Evolutionary conservation across 106 monocot species (phyloP).

Genomic region (Dendrobium chrysotoxum): DNA sequence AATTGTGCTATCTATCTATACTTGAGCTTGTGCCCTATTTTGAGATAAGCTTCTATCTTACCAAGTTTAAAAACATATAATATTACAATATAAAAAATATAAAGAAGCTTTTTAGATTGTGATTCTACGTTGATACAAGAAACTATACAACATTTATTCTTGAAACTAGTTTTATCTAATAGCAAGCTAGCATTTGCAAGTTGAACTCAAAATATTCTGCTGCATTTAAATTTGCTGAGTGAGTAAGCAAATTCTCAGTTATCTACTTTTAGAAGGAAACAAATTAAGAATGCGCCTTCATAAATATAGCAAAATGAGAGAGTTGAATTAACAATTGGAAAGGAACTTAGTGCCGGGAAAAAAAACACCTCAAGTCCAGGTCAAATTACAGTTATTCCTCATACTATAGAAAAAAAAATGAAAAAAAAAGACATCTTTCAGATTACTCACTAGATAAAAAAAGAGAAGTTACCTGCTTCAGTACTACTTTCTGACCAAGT

Average conservation of each 20-base stretch:
- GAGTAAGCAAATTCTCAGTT: not conserved
- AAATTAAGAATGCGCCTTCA: not conserved
- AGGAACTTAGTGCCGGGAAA: not conserved
- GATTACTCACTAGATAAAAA: not conserved
- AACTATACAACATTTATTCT: not conserved
- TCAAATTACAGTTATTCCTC: not conserved
- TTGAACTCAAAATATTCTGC: not conserved
- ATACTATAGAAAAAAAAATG: not conserved
- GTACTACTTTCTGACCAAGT: conserved; percentile 46
- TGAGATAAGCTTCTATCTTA: not conserved
- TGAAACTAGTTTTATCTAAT: not conserved
- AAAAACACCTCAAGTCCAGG: not conserved
- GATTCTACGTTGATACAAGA: too few species aligned
- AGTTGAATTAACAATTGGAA: not conserved
- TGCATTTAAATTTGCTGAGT: not conserved
- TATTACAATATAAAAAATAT: not conserved
- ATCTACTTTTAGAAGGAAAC: not conserved
- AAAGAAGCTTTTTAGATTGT: too few species aligned
- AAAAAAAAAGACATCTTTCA: not conserved
- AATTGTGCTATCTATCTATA: not conserved
- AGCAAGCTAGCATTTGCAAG: not conserved
- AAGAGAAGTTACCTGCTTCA: conserved; percentile 35
- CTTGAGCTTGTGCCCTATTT: not conserved
- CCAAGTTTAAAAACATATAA: not conserved
- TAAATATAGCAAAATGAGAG: not conserved